A percentile compares a stretch with the other conserved stretches of the same genome.
These are phyloP conservation scores for Aspergillus ustus DNA, from an alignment of 2,329 filamentous ascomycete species.

Conservation along the genomic window DNA sequence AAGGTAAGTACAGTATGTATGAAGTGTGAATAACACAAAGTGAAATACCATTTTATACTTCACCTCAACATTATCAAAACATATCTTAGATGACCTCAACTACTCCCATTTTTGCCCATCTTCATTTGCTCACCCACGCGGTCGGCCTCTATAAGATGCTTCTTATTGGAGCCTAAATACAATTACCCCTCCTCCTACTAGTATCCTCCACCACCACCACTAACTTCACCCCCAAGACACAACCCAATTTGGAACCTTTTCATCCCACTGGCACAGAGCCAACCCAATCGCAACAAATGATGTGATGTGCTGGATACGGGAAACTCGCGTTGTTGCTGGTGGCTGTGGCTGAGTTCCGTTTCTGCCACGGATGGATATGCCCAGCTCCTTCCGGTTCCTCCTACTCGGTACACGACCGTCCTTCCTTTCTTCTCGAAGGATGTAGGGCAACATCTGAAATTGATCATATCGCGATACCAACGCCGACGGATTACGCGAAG, in stretches of 20 bases:
- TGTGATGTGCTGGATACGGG: neutral
- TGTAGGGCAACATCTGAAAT: neutral
- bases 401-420: no score
- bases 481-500: neutral
- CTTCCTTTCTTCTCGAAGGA: no score
- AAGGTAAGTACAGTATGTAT: conserved; percentile 15
- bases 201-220: neutral
- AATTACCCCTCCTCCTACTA: neutral
- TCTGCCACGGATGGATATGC: neutral
- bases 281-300: neutral
- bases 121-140: no score
- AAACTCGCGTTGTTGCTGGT: neutral
- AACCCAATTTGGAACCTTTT: neutral
- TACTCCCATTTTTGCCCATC: no score
- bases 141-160: neutral
- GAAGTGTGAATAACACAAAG: conserved; percentile 1
- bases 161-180: neutral
- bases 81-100: neutral
- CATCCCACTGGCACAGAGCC: neutral
- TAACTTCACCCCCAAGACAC: neutral
- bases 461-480: neutral
- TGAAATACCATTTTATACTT: conserved; percentile 14
- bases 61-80: neutral
- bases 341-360: conserved; percentile 14
- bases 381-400: no score